phyloP scores from a whole-genome alignment of 1,284 basidiomycete species.

The Cerrena zonata region DNA sequence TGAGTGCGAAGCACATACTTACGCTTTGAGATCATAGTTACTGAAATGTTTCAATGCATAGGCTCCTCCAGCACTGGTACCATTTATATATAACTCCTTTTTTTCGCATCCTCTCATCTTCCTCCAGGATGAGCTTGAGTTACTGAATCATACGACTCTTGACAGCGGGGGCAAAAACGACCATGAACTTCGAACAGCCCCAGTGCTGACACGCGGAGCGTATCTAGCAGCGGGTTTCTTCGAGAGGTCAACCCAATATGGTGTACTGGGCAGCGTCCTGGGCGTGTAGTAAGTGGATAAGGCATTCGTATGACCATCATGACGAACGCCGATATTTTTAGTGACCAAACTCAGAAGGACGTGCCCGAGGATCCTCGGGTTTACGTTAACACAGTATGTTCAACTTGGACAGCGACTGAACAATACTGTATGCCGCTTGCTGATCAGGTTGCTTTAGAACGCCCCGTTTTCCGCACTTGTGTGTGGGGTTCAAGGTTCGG shows the following conservation, averaged over 20 bases:
- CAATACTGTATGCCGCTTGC: neutral
- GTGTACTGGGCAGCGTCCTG: constrained; percentile 47
- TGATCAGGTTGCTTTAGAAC: constrained; percentile 21
- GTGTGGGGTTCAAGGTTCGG: constrained; percentile 45
- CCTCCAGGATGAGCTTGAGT: constrained; percentile 36
- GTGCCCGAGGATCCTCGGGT: constrained; percentile 40
- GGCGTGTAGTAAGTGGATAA: constrained; percentile 36
- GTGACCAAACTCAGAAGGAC: constrained; percentile 26
- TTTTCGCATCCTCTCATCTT: too few relatives aligned
- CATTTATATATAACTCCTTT: too few relatives aligned
- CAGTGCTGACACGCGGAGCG: constrained; percentile 49
- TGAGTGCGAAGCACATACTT: too few relatives aligned
- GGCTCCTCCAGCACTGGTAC: too few relatives aligned
- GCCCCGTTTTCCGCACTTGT: constrained; percentile 32
- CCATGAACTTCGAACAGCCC: constrained; percentile 48
- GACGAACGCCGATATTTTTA: too few relatives aligned
- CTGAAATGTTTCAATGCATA: too few relatives aligned
- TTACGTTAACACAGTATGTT: constrained; percentile 55
- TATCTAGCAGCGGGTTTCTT: constrained; percentile 33
- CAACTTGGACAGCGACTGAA: neutral
- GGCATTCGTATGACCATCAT: neutral
- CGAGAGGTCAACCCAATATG: constrained; percentile 43
- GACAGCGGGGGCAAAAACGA: constrained; percentile 14
- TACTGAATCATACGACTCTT: constrained; percentile 34
- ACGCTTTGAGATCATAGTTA: too few relatives aligned